Evolutionary conservation across 306 rosid genomes (phyloP).

Genomic region (Acacia crassicarpa): DNA sequence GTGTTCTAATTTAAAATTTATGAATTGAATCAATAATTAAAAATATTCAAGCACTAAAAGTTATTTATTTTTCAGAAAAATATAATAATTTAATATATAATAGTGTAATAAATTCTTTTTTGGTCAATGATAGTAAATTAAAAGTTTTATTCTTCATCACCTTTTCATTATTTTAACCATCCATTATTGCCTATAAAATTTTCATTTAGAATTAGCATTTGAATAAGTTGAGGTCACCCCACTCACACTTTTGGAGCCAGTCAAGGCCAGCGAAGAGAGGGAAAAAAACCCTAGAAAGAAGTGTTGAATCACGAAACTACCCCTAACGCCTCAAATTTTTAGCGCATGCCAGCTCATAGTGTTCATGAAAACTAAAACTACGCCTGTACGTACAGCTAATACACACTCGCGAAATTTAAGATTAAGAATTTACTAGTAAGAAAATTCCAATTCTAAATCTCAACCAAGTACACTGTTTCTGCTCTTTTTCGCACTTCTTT

Average conservation of each 20-base stretch:
- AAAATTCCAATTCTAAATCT: conserved; percentile 28
- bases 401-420: conserved; percentile 42
- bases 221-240: not conserved
- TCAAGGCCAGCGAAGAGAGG: not conserved
- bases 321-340: conserved; percentile 1
- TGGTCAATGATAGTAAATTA: not conserved
- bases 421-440: conserved; percentile 17
- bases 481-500: not conserved
- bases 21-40: too few relatives aligned
- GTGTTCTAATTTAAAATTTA: too few relatives aligned
- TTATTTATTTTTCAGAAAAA: too few relatives aligned
- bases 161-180: not conserved
- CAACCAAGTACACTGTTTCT: conserved; percentile 17
- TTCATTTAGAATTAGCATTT: not conserved
- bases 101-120: too few relatives aligned
- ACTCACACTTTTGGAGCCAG: not conserved
- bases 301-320: conserved; percentile 8
- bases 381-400: conserved; percentile 81
- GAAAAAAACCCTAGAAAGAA: not conserved
- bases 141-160: not conserved
- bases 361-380: conserved; percentile 63
- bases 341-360: conserved; percentile 93
- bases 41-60: too few relatives aligned
- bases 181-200: not conserved
- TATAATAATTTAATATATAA: too few relatives aligned